Base-by-base conservation (phyloP, 805 yeast species). In the Blastobotrys chiropterorum region DNA sequence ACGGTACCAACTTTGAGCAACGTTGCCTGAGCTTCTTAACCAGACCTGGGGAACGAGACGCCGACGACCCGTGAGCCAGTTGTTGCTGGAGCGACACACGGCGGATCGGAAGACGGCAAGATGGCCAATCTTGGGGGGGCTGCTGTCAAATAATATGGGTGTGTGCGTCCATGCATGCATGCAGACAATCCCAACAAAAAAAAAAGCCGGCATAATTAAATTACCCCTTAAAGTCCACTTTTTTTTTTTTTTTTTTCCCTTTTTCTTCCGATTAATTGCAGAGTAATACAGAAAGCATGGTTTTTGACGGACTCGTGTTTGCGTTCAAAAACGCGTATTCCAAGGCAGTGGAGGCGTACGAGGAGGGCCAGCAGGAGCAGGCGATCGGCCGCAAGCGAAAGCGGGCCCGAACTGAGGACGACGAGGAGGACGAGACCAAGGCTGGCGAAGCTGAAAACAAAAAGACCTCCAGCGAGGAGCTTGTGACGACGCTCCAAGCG, bases 291-390 rank as follows among this genome's bases (percentile, higher is more conserved):
- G 38, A 5, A 20, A 41, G n/a, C 14, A 48, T 13, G 16, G 54
- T 56, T 53, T 53, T 55, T 26, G 44, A 38, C 11, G 39, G 52
- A 19, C 42, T 56, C 3, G 19, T 48, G 22, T 49, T 42, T 30
- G 44, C 46, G 11, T 45, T 55, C 38, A 56, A 51, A 38, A 26
- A 44, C 30, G 58, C 56, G 14, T 56, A 56, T 39, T 11, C 51
- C 21, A 50, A 53, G 46, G 57, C 57, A 5, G 43, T 56, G 16
- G 59, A 56, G 49, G 50, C 52, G 39, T 56, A 54, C 45, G 59
- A 56, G 17, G 46, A 43, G 19, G 50, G 50, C 46, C 47, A 34
- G 41, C 20, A 44, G 47, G 21, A 26, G 17, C 52, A 16, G 44
- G 31, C 19, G n/a, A 5, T 20, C 49, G 46, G n/a, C 31, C 47